Evolutionary conservation across 2,329 filamentous ascomycete species (phyloP).

Genomic region (Lanzia echinophila): DNA sequence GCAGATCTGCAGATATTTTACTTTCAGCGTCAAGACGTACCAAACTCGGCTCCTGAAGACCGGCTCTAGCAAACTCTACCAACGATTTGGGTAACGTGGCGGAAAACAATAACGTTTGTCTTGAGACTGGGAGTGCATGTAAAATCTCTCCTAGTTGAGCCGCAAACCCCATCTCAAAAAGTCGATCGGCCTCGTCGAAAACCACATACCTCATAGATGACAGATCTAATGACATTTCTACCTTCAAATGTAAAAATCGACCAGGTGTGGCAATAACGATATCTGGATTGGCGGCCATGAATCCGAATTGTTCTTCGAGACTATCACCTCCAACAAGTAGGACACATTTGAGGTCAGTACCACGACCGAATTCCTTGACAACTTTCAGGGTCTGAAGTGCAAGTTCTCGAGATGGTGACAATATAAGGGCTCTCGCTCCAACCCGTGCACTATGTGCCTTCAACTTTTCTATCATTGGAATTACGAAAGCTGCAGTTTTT

Average conservation of each 20-base stretch:
- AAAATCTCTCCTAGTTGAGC: constrained; percentile 90
- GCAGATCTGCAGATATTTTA: constrained; percentile 92
- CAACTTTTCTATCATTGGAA: constrained; percentile 94
- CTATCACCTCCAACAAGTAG: constrained; percentile 92
- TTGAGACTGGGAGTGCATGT: constrained; percentile 71
- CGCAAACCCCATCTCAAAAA: constrained; percentile 99
- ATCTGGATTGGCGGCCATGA: constrained; percentile 91
- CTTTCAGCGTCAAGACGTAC: constrained; percentile 89
- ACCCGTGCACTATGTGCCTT: constrained; percentile 82
- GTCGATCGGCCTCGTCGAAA: constrained; percentile 92
- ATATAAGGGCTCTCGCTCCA: constrained; percentile 76
- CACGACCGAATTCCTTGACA: constrained; percentile 85
- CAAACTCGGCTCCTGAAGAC: constrained; percentile 84
- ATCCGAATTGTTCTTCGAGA: constrained; percentile 87
- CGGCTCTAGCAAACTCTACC: constrained; percentile 91
- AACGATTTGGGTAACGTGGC: constrained; percentile 89
- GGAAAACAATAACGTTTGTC: constrained; percentile 92
- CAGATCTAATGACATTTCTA: constrained; percentile 91
- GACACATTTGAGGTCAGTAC: constrained; percentile 86
- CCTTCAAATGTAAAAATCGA: constrained; percentile 91
- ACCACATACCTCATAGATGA: constrained; percentile 89
- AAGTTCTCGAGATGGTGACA: constrained; percentile 90
- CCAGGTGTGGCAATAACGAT: constrained; percentile 96
- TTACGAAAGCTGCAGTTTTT: constrained; percentile 96
- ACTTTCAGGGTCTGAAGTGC: constrained; percentile 94